Base-by-base conservation (phyloP, 768 basidiomycete species). In the Pleurotus tuber-regium region DNA sequence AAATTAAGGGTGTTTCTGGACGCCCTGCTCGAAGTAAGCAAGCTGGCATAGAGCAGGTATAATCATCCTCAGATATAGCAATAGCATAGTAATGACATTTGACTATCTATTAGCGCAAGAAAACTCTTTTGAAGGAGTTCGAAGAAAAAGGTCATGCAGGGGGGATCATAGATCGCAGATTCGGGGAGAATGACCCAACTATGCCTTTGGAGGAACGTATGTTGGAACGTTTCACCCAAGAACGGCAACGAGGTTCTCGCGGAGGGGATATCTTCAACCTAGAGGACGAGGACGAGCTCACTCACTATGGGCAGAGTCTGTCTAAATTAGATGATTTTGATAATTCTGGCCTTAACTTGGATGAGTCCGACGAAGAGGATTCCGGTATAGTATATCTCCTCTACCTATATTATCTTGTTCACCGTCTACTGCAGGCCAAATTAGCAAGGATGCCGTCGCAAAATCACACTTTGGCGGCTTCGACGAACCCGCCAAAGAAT, bases 131-230 rank as follows among this genome's bases (percentile, higher is more conserved):
- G 49, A 94, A 93, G 54, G 94, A 98, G 70, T 87, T 84, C 48
- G 82, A 92, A 54, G 81, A 88, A 43, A 87, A 84, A 57, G 84
- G 82, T 42, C 87, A 84, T 56, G 84, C 88, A 8, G 95, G 94
- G 4, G 91, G 94, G 4, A 86, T 99, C 52, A 72, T 95, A 51
- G 97, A 99, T 69, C 82, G 92, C 46, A 87, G 97, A 16, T 98
- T 98, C 63, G 97, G 97, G 70, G 97, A 99, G 79, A 86, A 91
- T 63, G 86, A 98, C 55, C 86, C 94, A 1, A 79, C 84, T 8
- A 84, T 98, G 80, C 86, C 89, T n/a, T 74, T 93, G 26, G 97
- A 99, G 66, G 96, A 98, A 58, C 87, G 93, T 55, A 98, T 98
- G 87, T 77, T 98, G 30, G 94, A 96, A 67, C 87, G 97, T 25